These are phyloP conservation scores for Raddia guianensis DNA, from an alignment of 176 grass and related monocot genomes.

Conservation along the genomic window DNA sequence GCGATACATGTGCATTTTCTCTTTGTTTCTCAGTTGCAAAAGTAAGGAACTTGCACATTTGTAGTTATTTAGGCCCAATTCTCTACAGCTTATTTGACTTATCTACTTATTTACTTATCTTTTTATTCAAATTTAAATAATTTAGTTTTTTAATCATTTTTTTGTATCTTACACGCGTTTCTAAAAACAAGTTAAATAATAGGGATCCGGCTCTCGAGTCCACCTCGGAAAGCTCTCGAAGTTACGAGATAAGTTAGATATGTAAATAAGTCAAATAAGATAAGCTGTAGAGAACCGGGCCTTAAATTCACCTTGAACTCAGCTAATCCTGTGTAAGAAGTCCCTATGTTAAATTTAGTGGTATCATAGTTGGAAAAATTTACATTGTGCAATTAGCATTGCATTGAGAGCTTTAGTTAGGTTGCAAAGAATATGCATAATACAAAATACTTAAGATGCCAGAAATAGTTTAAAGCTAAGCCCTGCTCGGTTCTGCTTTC, in stretches of 20 bases:
- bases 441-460: not conserved
- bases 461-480: slow-evolving; percentile 14
- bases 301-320: not conserved
- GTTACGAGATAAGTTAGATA: too few species aligned
- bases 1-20: not conserved
- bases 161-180: too few species aligned
- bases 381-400: not conserved
- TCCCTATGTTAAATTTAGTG: not conserved
- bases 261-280: too few species aligned
- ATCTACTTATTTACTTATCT: too few species aligned
- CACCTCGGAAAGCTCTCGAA: too few species aligned
- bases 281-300: too few species aligned
- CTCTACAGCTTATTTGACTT: too few species aligned
- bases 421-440: not conserved
- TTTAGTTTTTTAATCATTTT: too few species aligned
- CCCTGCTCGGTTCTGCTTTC: not conserved
- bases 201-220: too few species aligned
- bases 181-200: too few species aligned
- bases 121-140: too few species aligned
- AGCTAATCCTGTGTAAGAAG: not conserved
- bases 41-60: not conserved
- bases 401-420: not conserved
- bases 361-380: not conserved
- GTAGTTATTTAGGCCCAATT: not conserved
- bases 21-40: not conserved